Conservation (phyloP, 805 yeast species). For the Grigorovia transvaalensis region DNA sequence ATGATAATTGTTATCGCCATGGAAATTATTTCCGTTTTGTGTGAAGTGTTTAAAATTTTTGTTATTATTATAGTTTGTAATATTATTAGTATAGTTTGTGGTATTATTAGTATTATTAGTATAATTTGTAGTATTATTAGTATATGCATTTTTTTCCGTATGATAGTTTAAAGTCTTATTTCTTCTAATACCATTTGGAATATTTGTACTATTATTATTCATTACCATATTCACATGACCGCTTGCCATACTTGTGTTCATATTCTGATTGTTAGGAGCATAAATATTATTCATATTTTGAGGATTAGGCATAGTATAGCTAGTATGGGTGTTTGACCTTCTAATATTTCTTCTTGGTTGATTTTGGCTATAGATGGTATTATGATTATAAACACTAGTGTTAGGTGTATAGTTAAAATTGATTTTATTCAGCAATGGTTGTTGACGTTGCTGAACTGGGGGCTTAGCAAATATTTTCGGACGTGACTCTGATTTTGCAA, state of each 20-base stretch:
- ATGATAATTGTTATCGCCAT: not conserved
- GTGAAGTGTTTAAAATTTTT: too few relatives aligned
- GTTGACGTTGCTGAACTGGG: not conserved
- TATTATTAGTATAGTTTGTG: not conserved
- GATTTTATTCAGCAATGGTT: not conserved
- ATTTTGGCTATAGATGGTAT: not conserved
- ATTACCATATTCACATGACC: not conserved
- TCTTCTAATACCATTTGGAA: not conserved
- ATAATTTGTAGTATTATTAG: not conserved
- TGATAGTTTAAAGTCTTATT: not conserved
- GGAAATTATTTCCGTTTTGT: not conserved
- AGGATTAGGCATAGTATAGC: not conserved
- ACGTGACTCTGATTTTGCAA: not conserved
- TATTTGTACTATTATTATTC: not conserved
- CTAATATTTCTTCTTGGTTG: not conserved
- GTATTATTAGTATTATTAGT: not conserved
- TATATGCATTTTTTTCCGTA: not conserved
- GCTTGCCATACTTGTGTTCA: not conserved
- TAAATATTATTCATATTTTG: not conserved
- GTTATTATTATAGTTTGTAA: too few relatives aligned
- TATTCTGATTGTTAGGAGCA: too few relatives aligned
- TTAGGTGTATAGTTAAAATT: not conserved
- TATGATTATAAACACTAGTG: not conserved
- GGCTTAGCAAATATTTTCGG: not conserved
- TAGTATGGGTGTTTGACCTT: constrained; percentile 1